Conservation (phyloP, 106 monocot genomes). For the Acanthochlamys bracteata region DNA sequence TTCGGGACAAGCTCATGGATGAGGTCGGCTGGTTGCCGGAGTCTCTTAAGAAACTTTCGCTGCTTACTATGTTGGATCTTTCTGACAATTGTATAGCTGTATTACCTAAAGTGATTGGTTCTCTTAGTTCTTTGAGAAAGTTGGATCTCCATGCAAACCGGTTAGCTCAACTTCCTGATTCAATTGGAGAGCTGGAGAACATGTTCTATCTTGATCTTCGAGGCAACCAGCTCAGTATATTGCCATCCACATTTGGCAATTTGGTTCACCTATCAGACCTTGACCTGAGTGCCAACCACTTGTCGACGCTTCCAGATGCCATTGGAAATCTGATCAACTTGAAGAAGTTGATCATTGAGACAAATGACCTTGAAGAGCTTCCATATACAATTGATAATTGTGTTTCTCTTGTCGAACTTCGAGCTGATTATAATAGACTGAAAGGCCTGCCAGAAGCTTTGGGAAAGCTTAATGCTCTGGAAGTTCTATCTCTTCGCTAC, state of each 20-base stretch:
- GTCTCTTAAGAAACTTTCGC: slow-evolving; percentile 34
- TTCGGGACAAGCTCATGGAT: slow-evolving; percentile 40
- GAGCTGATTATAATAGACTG: slow-evolving; percentile 36
- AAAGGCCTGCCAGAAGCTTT: slow-evolving; percentile 46
- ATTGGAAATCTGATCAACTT: slow-evolving; percentile 31
- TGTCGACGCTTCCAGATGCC: slow-evolving; percentile 20
- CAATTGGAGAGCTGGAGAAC: slow-evolving; percentile 29
- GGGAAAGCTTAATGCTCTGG: slow-evolving; percentile 34
- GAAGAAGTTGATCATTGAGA: slow-evolving; percentile 33
- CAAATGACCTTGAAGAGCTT: slow-evolving; percentile 44
- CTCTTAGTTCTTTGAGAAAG: slow-evolving; percentile 29
- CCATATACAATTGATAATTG: slow-evolving; percentile 38
- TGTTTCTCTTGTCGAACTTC: slow-evolving; percentile 32
- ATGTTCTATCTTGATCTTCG: slow-evolving; percentile 22
- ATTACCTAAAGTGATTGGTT: slow-evolving; percentile 26
- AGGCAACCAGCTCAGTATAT: slow-evolving; percentile 26
- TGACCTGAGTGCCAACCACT: slow-evolving; percentile 35
- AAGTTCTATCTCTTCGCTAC: slow-evolving; percentile 32
- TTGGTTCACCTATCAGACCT: slow-evolving; percentile 32
- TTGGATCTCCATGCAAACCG: slow-evolving; percentile 36
- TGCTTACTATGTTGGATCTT: slow-evolving; percentile 26
- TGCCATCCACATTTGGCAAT: slow-evolving; percentile 36
- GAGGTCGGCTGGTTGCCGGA: slow-evolving; percentile 44
- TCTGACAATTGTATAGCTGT: slow-evolving; percentile 36
- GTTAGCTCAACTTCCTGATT: slow-evolving; percentile 33